Percentiles rank a stretch among this genome's conserved stretches.
phyloP scores from a whole-genome alignment of 2,329 filamentous ascomycete genomes.

The Bertia moriformis region DNA sequence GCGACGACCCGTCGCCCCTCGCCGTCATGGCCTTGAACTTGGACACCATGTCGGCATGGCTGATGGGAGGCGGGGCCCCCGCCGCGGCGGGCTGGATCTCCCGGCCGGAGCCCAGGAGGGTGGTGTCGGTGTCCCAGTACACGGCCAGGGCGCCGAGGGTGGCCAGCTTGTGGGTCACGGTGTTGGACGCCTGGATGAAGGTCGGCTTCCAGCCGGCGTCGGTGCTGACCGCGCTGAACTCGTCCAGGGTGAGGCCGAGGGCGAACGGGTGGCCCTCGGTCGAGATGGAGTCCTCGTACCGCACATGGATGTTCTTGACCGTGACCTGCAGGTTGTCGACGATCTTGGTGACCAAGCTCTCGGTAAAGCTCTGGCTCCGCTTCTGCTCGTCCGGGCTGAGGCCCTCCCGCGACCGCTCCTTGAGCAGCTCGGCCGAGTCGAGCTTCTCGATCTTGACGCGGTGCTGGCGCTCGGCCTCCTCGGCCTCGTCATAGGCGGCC shows the following conservation, averaged over 20 bases:
- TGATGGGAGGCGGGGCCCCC: conserved; percentile 31
- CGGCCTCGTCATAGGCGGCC: conserved; percentile 78
- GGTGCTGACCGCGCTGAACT: conserved; percentile 93
- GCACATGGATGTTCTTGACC: conserved; percentile 94
- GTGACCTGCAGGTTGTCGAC: conserved; percentile 96
- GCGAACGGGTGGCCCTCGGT: conserved; percentile 91
- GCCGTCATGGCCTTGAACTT: conserved; percentile 70
- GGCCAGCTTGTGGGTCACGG: conserved; percentile 82
- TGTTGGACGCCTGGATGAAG: conserved; percentile 77
- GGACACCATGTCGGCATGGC: conserved; percentile 63
- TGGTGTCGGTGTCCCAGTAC: conserved; percentile 95
- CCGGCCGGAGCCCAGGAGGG: conserved; percentile 67
- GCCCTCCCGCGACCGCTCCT: conserved; percentile 81
- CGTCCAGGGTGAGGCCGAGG: conserved; percentile 77
- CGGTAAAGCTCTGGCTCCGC: conserved; percentile 93
- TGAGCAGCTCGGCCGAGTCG: conserved; percentile 86
- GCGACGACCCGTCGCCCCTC: conserved; percentile 35
- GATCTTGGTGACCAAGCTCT: conserved; percentile 88
- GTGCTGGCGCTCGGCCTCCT: conserved; percentile 75
- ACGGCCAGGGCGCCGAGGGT: conserved; percentile 78
- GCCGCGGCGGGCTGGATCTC: conserved; percentile 47
- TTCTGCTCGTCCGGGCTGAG: conserved; percentile 90
- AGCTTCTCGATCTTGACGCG: conserved; percentile 98
- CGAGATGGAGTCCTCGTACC: conserved; percentile 95
- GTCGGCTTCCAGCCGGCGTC: conserved; percentile 89